Evolutionary conservation across 1,284 basidiomycete genomes (phyloP), one percentile per base, ranked within the genome.

Genomic region (Pterula multifida): DNA sequence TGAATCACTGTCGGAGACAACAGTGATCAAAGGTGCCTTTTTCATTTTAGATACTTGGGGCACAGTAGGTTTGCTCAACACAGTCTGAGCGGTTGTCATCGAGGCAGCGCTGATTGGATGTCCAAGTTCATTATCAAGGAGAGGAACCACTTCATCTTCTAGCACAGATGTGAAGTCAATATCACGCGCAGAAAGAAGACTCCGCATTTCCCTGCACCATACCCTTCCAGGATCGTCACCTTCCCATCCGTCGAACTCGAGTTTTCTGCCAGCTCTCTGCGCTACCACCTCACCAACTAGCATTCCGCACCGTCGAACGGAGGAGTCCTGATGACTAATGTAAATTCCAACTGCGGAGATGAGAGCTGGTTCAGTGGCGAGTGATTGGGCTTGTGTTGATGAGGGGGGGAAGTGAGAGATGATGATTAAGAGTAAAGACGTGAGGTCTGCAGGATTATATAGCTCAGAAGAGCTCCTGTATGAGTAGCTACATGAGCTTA

Each of bases 251-350:
- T 76, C 81, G 55, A 98, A 98, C 52, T 78, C 72, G 3, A 98
- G 71, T 39, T 73, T 72, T 62, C 85, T 86, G 0, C 79, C 73
- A 2, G 71, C 68, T 28, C 69, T 67, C 3, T 68, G 63, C 0
- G 87, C 85, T 12, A 87, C 73, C 48, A 86, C 68, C 63, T 98
- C 95, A 0, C 90, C 95, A 0, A 82, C 80, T 11, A 98, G 75
- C 93, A 98, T 96, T 1, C 95, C 95, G 55, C 91, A 85, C n/a
- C 85, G 74, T 1, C 94, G 81, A 12, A 96, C 75, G 1, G 78
- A 73, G 2, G 73, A 67, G 52, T 95, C 90, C 2, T 85, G 68
- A 58, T 96, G 91, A 0, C 72, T 73, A 39, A 96, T 80, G 60
- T 93, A 95, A 3, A 67, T 66, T 6, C 85, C 79, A 25, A 97